Evolutionary conservation across 805 yeast species (phyloP).

Genomic region (Alloascoidea hylecoeti): DNA sequence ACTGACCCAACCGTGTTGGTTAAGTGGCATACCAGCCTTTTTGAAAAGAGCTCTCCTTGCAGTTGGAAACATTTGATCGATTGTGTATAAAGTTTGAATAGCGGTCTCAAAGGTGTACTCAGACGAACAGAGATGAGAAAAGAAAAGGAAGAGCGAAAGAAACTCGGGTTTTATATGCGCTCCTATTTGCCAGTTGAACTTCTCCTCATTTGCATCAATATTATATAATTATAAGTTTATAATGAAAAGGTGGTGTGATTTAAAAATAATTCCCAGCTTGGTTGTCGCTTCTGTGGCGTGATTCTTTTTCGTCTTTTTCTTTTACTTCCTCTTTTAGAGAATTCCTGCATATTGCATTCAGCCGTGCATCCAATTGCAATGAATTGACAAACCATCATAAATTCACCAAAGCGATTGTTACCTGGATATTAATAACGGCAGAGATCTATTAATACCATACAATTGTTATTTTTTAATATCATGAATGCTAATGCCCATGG

Average conservation of each 20-base stretch:
- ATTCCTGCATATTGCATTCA: too few species aligned
- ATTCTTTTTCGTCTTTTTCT: background rate
- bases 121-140: background rate
- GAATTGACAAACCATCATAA: too few species aligned
- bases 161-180: background rate
- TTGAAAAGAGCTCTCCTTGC: background rate
- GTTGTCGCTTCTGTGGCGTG: background rate
- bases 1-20: background rate
- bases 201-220: background rate
- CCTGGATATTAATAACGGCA: too few species aligned
- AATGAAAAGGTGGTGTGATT: background rate
- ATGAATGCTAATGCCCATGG: too few species aligned
- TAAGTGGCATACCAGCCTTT: background rate
- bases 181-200: too few species aligned
- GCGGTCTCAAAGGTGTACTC: background rate
- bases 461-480: too few species aligned
- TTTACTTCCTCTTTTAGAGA: too few species aligned
- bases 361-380: too few species aligned
- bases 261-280: too few species aligned
- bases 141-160: background rate
- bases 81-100: background rate
- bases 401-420: too few species aligned
- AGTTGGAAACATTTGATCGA: background rate
- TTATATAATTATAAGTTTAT: background rate
- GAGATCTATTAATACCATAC: too few species aligned